These are phyloP conservation scores for Thuidium tamariscinum DNA, from an alignment of 225 moss, liverwort and hornwort genomes.

Conservation along the genomic window DNA sequence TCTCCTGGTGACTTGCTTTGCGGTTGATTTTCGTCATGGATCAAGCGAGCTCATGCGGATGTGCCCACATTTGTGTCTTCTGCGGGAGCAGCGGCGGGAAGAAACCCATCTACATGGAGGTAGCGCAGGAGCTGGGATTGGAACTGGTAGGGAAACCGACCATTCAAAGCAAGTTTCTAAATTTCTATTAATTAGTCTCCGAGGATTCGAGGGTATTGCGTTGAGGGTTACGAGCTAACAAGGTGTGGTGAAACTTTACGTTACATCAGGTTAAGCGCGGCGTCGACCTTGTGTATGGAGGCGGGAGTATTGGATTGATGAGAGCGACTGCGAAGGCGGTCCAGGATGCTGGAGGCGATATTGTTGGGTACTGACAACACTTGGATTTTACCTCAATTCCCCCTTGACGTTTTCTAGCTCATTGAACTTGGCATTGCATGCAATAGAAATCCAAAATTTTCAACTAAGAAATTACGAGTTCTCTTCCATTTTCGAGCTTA, in stretches of 20 bases:
- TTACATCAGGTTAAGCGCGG: constrained; percentile 7
- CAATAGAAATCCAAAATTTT: neutral
- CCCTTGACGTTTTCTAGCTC: neutral
- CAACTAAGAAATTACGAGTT: too few relatives aligned
- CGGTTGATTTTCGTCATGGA: neutral
- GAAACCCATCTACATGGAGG: neutral
- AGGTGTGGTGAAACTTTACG: neutral
- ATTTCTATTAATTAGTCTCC: neutral
- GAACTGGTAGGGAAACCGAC: neutral
- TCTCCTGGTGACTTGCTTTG: neutral
- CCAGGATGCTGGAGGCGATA: constrained; percentile 25
- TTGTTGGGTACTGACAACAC: constrained; percentile 3
- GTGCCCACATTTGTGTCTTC: neutral
- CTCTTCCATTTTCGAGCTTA: too few relatives aligned
- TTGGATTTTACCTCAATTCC: neutral
- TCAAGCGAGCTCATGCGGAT: neutral
- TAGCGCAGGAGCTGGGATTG: neutral
- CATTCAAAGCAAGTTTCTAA: neutral
- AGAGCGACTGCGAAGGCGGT: constrained; percentile 25
- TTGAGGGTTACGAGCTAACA: neutral
- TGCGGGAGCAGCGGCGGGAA: neutral
- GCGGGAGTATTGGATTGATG: constrained; percentile 47
- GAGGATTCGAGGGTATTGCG: neutral
- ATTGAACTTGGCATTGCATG: neutral
- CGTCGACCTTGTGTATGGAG: constrained; percentile 41